These are phyloP conservation scores for Theobroma cacao DNA, from an alignment of 345 rosid genomes.

Conservation along the genomic window DNA sequence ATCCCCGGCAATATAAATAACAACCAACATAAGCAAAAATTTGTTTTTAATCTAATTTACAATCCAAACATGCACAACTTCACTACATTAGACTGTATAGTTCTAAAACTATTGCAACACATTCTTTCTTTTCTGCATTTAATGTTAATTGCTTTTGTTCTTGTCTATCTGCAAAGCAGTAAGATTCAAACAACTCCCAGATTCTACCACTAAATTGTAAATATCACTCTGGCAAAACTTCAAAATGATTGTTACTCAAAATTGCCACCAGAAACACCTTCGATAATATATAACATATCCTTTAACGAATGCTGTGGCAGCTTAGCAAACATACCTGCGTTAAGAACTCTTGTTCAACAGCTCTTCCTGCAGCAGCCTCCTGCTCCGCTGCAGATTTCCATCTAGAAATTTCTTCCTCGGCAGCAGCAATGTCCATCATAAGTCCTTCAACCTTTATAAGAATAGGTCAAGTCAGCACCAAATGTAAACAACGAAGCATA, in stretches of 20 bases:
- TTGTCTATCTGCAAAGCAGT: not conserved
- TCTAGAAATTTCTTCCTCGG: slow-evolving; percentile 97
- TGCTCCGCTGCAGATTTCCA: slow-evolving; percentile 99
- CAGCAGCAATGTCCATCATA: slow-evolving; percentile 92
- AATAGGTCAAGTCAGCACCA: slow-evolving; percentile 1
- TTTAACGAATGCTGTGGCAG: not conserved
- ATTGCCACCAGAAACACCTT: slow-evolving; percentile 1
- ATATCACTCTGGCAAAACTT: not conserved
- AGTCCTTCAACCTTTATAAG: slow-evolving; percentile 86
- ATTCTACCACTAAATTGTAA: not conserved
- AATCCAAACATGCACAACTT: not conserved
- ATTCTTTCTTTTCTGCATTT: not conserved
- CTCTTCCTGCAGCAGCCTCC: slow-evolving; percentile 97
- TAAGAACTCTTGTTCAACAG: slow-evolving; percentile 77
- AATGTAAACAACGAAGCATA: not conserved
- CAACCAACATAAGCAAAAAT: not conserved
- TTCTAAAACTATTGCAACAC: not conserved
- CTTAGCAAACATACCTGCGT: slow-evolving; percentile 52
- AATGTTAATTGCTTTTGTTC: not conserved
- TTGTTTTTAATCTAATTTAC: not conserved
- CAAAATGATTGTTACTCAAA: not conserved
- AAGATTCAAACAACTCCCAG: not conserved
- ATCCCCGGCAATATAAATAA: not conserved
- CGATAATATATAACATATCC: not conserved
- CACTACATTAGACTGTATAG: not conserved